phyloP scores from a whole-genome alignment of 352 stramenopile species.

The Pythium periplocum region DNA sequence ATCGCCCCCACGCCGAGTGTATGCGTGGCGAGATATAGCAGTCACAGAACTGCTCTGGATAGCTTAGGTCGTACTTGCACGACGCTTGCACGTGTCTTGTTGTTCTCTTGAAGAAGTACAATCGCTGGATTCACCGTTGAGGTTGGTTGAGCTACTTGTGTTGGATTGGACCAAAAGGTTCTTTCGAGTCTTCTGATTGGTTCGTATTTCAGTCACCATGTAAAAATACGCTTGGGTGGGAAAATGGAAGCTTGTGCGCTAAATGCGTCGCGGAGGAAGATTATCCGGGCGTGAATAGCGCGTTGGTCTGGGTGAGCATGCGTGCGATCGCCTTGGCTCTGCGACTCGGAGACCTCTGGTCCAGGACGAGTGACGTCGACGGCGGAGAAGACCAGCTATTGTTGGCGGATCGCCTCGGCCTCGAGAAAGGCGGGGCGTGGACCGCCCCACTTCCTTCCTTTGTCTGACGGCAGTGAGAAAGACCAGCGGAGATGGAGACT shows the following conservation, averaged over 20 bases:
- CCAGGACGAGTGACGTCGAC: too few relatives aligned
- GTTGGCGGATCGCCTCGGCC: conserved; percentile 1
- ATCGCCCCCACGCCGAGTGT: too few relatives aligned
- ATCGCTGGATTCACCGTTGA: too few relatives aligned
- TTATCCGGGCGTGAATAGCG: not conserved
- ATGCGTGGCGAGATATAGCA: too few relatives aligned
- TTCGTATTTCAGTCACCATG: too few relatives aligned
- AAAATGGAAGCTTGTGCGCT: conserved; percentile 5
- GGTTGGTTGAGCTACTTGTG: too few relatives aligned
- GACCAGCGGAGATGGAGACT: conserved; percentile 49
- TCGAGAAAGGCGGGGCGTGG: not conserved
- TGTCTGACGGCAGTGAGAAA: not conserved
- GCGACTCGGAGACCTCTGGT: not conserved
- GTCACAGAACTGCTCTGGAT: too few relatives aligned
- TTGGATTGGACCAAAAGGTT: too few relatives aligned
- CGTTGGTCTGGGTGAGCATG: conserved; percentile 1
- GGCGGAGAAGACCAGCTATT: not conserved
- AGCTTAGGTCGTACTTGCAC: too few relatives aligned
- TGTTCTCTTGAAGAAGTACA: too few relatives aligned
- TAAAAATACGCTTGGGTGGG: not conserved
- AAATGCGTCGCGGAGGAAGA: conserved; percentile 1
- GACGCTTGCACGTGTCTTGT: too few relatives aligned
- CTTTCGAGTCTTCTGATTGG: too few relatives aligned
- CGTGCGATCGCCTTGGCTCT: not conserved
- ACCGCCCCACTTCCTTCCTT: conserved; percentile 1